phyloP scores from a whole-genome alignment of 192 early-diverging fungal genomes.

The Mortierella claussenii region DNA sequence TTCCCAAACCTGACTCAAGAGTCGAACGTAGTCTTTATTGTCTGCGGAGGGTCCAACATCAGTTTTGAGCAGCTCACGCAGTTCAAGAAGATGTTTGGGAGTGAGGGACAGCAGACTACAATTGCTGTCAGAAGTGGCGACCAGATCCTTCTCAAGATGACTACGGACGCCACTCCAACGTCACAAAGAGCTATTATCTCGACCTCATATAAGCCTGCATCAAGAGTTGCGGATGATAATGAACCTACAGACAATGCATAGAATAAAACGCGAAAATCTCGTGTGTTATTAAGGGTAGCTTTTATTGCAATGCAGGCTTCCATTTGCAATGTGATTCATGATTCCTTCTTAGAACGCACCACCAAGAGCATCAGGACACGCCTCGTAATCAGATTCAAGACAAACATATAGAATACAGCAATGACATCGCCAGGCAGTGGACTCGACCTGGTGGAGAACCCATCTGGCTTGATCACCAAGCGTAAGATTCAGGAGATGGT shows the following conservation, averaged over 20 bases:
- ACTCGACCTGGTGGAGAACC: conserved; percentile 46
- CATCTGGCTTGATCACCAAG: conserved; percentile 67
- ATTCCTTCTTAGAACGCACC: neutral
- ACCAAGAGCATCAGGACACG: neutral
- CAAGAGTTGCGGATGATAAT: neutral
- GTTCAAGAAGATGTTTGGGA: conserved; percentile 63
- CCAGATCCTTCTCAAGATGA: conserved; percentile 69
- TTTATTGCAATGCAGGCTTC: too few species aligned
- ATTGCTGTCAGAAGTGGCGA: conserved; percentile 76
- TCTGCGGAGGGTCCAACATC: conserved; percentile 76
- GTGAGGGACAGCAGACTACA: conserved; percentile 60
- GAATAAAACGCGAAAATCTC: neutral
- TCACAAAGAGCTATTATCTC: conserved; percentile 29
- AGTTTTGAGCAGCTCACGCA: conserved; percentile 66
- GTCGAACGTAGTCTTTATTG: conserved; percentile 73
- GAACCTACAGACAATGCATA: neutral
- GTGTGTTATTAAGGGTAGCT: too few species aligned
- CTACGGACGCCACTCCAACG: conserved; percentile 19
- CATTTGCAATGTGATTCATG: too few species aligned
- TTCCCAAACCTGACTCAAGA: conserved; percentile 62
- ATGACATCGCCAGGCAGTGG: conserved; percentile 52
- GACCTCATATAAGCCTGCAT: conserved; percentile 6
- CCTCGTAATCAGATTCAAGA: neutral
- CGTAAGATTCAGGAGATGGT: conserved; percentile 88
- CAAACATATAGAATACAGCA: neutral